A percentile compares a stretch with the other conserved stretches of the same genome.
phyloP scores from a whole-genome alignment of 768 basidiomycete genomes.

The Gloeophyllum trabeum region DNA sequence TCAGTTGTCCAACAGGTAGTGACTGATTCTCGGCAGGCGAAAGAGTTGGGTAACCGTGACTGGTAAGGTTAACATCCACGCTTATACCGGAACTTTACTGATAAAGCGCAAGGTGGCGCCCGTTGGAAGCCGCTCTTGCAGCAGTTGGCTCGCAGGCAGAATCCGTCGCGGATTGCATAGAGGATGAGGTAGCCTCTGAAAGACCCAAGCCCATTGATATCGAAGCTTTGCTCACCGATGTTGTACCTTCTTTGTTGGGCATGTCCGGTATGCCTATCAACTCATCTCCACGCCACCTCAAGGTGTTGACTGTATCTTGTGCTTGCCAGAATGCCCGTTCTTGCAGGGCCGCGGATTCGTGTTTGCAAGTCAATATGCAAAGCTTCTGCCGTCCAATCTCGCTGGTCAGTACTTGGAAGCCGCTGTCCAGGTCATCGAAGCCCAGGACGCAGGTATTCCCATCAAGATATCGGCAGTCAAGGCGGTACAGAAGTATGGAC shows the following conservation, averaged over 20 bases:
- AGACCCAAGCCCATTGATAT: constrained; percentile 65
- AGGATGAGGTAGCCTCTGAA: constrained; percentile 62
- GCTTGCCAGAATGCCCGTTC: constrained; percentile 67
- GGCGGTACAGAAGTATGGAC: constrained; percentile 81
- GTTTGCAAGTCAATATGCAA: constrained; percentile 83
- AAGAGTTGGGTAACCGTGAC: constrained; percentile 40
- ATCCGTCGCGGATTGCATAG: constrained; percentile 61
- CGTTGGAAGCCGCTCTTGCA: constrained; percentile 77
- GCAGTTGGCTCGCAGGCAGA: constrained; percentile 75
- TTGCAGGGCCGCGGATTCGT: constrained; percentile 92
- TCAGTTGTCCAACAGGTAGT: constrained; percentile 43
- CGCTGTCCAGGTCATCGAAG: constrained; percentile 77
- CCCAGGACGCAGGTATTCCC: constrained; percentile 57
- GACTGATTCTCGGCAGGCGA: constrained; percentile 38
- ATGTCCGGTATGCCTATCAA: constrained; percentile 44
- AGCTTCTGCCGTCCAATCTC: constrained; percentile 57
- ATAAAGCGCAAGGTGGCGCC: constrained; percentile 93
- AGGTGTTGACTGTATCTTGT: neutral
- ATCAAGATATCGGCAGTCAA: constrained; percentile 93
- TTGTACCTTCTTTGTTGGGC: constrained; percentile 68
- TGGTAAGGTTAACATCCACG: too few relatives aligned
- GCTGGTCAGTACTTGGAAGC: constrained; percentile 83
- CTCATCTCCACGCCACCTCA: neutral
- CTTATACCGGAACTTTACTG: constrained; percentile 2
- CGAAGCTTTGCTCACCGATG: constrained; percentile 58